Conservation (phyloP, 2,329 filamentous ascomycete genomes). For the Capronia americana region DNA sequence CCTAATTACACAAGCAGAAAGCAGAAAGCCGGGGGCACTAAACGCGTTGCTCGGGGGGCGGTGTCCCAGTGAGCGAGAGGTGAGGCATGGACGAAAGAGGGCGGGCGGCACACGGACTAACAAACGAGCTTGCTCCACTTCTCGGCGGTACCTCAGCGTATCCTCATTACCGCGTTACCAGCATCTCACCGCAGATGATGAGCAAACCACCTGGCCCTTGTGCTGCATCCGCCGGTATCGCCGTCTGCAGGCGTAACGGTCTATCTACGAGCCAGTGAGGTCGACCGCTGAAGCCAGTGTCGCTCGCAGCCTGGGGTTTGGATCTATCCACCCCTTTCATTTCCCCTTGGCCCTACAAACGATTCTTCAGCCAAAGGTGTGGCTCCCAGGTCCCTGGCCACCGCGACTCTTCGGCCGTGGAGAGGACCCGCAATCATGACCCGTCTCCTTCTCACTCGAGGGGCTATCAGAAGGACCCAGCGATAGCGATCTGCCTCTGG, state of each 20-base stretch:
- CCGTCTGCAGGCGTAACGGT: constrained; percentile 32
- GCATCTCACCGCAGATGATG: constrained; percentile 26
- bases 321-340: constrained; percentile 13
- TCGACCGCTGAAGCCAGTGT: constrained; percentile 12
- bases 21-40: background rate
- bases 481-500: constrained; percentile 19
- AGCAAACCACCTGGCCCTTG: constrained; percentile 12
- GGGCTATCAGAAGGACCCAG: constrained; percentile 7
- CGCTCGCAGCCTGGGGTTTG: background rate
- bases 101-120: constrained; percentile 2
- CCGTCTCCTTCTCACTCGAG: constrained; percentile 8
- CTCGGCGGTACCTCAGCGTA: background rate
- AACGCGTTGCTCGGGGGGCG: constrained; percentile 9
- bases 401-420: constrained; percentile 8
- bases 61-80: constrained; percentile 6
- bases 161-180: constrained; percentile 17
- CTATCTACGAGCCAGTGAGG: constrained; percentile 19
- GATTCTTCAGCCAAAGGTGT: background rate
- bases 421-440: constrained; percentile 12
- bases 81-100: background rate
- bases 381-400: constrained; percentile 13
- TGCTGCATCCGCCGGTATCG: constrained; percentile 20
- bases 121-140: constrained; percentile 20
- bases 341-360: constrained; percentile 16
- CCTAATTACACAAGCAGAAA: background rate